Evolutionary conservation across 306 rosid species (phyloP), one percentile per base, ranked within the genome.

Genomic region (Medicago lupulina): DNA sequence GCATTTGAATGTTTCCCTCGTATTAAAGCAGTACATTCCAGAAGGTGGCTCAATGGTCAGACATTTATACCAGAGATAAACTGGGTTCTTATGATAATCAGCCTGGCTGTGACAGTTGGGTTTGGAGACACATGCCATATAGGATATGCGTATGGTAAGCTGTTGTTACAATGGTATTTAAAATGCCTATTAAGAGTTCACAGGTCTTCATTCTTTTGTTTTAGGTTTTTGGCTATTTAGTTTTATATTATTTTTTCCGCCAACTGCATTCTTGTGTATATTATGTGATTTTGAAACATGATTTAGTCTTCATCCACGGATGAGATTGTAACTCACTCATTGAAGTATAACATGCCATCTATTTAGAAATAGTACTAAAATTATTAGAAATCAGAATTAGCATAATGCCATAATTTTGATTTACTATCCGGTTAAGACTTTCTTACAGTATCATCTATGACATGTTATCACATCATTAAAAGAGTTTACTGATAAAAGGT

Each of bases 1-100:
- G 89, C 96, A 74, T 87, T 86, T 71, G 87, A 88, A 80, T 87
- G 95, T 83, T 93, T 93, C 84, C 98, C 98, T 60, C 95, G 97
- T 14, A 88, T 90, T 73, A 90, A 90, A 84, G 84, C 89, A 78
- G 91, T 93, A 40, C 88, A 88, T 38, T 83, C 91, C 55, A 86
- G 93, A 86, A 89, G 96, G 83, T 86, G 95, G 95, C 81, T 93
- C 73, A 85, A 51, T 70, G 98, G 98, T 44, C 98, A 93, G 87
- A 77, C 85, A 50, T 90, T 86, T 75, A 88, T 93, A 80, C 98
- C 98, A 13, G 98, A 93, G 88, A 85, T 93, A 75, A 93, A 90
- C 74, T 93, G 98, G 97, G 58, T 84, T 75, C 91, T 93, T 74
- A 69, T 93, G 97, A 67, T 93, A 85, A 81, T 89, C 85, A 83